These are phyloP conservation scores for Hordeum marinum DNA, from an alignment of 176 grass and related monocot species.

Conservation along the genomic window DNA sequence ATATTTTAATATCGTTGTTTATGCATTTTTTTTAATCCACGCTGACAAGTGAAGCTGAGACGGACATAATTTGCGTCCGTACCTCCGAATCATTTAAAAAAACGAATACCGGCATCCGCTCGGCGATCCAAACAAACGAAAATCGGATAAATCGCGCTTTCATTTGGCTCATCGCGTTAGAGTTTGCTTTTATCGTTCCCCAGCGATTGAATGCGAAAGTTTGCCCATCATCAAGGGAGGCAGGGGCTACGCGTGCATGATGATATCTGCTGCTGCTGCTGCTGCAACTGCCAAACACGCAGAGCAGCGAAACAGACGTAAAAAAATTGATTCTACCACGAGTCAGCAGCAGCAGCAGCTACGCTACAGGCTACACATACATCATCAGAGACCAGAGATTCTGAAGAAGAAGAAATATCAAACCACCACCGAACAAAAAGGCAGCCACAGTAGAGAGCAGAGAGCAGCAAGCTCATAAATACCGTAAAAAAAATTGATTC, in stretches of 20 bases:
- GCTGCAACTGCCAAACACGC: background rate
- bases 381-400: background rate
- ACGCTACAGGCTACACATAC: background rate
- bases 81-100: too few relatives aligned
- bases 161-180: too few relatives aligned
- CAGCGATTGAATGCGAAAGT: background rate
- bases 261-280: background rate
- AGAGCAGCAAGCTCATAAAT: slow-evolving; percentile 25
- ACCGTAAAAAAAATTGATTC: background rate
- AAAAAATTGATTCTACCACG: slow-evolving; percentile 5
- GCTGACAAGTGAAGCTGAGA: too few relatives aligned
- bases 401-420: background rate
- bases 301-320: slow-evolving; percentile 1
- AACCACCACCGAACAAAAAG: background rate
- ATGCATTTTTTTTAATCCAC: too few relatives aligned
- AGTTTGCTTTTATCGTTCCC: too few relatives aligned
- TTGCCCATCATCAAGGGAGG: background rate
- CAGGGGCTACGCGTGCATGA: background rate
- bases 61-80: too few relatives aligned
- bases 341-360: background rate
- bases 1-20: too few relatives aligned
- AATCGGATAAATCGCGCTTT: too few relatives aligned
- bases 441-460: background rate
- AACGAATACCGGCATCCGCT: too few relatives aligned
- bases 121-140: too few relatives aligned